Percentiles rank a stretch among this genome's conserved stretches.
Evolutionary conservation across 192 early-diverging fungal species (phyloP).

Genomic region (Coemansia aciculifera): DNA sequence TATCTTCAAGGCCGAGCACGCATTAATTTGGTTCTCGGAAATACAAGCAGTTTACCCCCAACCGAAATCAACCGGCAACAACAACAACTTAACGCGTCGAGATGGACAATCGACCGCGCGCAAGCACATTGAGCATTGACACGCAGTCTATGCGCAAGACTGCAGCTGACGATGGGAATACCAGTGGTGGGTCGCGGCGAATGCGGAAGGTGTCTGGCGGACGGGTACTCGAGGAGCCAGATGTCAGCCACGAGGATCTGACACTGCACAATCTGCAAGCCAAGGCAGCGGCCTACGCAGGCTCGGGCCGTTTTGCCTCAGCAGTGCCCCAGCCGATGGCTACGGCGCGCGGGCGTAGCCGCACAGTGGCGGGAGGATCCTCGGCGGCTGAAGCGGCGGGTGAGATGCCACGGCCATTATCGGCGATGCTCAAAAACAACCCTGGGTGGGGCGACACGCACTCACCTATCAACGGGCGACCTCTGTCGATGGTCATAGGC

Average conservation of each 20-base stretch:
- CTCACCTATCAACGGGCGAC: slow-evolving; percentile 25
- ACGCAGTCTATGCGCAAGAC: slow-evolving; percentile 11
- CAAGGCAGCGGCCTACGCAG: slow-evolving; percentile 25
- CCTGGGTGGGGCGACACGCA: slow-evolving; percentile 6
- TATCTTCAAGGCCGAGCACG: not conserved
- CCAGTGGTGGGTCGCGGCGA: slow-evolving; percentile 19
- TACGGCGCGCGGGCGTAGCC: slow-evolving; percentile 39
- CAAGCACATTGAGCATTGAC: slow-evolving; percentile 48
- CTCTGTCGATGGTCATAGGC: slow-evolving; percentile 40
- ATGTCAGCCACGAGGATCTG: slow-evolving; percentile 12
- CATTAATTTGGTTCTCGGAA: slow-evolving; percentile 7
- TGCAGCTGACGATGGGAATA: not conserved
- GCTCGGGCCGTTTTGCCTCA: not conserved
- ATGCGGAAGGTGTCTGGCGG: slow-evolving; percentile 27
- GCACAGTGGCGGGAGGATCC: slow-evolving; percentile 27
- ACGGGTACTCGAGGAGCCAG: slow-evolving; percentile 19
- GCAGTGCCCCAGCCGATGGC: slow-evolving; percentile 6
- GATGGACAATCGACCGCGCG: slow-evolving; percentile 26
- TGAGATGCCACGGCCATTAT: not conserved
- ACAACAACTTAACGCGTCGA: not conserved
- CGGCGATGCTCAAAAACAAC: slow-evolving; percentile 2
- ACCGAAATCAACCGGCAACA: slow-evolving; percentile 6
- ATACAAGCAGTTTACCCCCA: not conserved
- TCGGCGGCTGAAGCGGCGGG: not conserved
- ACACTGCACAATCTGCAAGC: slow-evolving; percentile 16